Evolutionary conservation across 2,329 filamentous ascomycete species (phyloP).

Genomic region (Fusarium sp.): DNA sequence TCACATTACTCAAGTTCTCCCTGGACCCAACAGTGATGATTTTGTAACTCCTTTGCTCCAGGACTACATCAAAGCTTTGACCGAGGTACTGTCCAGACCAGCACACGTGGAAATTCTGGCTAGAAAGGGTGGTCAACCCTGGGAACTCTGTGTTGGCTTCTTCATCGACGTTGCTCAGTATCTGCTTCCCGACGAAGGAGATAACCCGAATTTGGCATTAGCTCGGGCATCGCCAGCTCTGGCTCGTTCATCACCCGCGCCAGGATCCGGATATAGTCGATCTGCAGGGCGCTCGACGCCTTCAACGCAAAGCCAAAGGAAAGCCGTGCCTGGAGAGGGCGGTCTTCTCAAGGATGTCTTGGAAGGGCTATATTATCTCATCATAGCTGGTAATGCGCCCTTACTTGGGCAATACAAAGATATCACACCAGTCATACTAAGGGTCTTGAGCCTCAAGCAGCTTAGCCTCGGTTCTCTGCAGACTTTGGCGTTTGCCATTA

Average conservation of each 20-base stretch:
- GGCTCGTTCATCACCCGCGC: conserved; percentile 60
- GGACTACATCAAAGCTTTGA: conserved; percentile 83
- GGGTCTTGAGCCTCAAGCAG: conserved; percentile 69
- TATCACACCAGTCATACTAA: conserved; percentile 67
- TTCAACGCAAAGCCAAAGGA: conserved; percentile 48
- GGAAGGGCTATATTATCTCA: conserved; percentile 72
- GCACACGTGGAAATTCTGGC: conserved; percentile 85
- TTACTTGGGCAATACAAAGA: conserved; percentile 65
- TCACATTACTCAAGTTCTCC: conserved; percentile 82
- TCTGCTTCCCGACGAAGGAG: conserved; percentile 55
- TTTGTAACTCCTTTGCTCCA: conserved; percentile 76
- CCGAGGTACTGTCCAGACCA: conserved; percentile 74
- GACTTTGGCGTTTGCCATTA: conserved; percentile 76
- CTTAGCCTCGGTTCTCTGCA: conserved; percentile 72
- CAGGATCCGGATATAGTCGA: conserved; percentile 46
- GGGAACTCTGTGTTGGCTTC: conserved; percentile 77
- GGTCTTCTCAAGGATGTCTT: conserved; percentile 57
- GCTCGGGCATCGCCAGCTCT: conserved; percentile 60
- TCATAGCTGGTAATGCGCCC: conserved; percentile 75
- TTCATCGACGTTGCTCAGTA: conserved; percentile 71
- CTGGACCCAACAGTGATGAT: conserved; percentile 67
- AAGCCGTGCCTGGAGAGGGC: conserved; percentile 44
- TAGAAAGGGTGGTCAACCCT: conserved; percentile 65
- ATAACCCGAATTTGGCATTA: conserved; percentile 49
- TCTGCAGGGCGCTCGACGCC: conserved; percentile 47